Conservation (phyloP, 73 alveolate species). For the Symbiodinium natans region DNA sequence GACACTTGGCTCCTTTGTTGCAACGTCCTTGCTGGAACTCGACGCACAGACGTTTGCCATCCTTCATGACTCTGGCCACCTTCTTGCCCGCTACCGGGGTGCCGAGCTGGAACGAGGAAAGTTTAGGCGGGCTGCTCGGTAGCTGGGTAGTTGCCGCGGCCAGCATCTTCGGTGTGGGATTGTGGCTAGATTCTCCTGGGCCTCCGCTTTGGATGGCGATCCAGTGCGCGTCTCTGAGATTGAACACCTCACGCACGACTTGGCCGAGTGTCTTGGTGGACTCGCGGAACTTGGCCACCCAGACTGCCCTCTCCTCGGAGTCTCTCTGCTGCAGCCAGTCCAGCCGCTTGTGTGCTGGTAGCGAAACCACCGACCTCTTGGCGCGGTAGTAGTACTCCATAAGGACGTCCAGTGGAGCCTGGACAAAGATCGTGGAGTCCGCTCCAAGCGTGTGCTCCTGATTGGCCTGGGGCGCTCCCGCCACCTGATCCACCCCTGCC, state of each 20-base stretch:
- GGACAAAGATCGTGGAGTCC: not conserved
- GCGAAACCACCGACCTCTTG: not conserved
- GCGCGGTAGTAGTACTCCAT: not conserved
- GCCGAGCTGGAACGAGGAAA: not conserved
- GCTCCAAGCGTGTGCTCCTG: not conserved
- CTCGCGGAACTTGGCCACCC: not conserved
- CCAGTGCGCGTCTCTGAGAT: constrained; percentile 5
- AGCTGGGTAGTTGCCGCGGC: too few relatives aligned
- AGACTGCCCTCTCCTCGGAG: not conserved
- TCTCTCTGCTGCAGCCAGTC: not conserved
- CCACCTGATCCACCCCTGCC: not conserved
- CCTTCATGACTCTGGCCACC: constrained; percentile 28
- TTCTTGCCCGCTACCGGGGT: not conserved
- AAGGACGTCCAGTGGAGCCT: not conserved
- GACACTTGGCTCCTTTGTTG: not conserved
- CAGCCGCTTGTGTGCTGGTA: not conserved
- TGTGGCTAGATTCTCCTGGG: too few relatives aligned
- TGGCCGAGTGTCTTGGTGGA: not conserved
- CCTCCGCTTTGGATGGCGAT: not conserved
- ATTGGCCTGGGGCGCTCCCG: not conserved
- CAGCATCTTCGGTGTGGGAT: too few relatives aligned
- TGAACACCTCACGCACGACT: not conserved
- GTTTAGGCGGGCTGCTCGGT: not conserved
- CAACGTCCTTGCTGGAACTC: not conserved
- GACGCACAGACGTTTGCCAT: not conserved